A percentile compares a stretch with the other conserved stretches of the same genome.
phyloP scores from a whole-genome alignment of 345 rosid genomes.

The Syzygium aromaticum region DNA sequence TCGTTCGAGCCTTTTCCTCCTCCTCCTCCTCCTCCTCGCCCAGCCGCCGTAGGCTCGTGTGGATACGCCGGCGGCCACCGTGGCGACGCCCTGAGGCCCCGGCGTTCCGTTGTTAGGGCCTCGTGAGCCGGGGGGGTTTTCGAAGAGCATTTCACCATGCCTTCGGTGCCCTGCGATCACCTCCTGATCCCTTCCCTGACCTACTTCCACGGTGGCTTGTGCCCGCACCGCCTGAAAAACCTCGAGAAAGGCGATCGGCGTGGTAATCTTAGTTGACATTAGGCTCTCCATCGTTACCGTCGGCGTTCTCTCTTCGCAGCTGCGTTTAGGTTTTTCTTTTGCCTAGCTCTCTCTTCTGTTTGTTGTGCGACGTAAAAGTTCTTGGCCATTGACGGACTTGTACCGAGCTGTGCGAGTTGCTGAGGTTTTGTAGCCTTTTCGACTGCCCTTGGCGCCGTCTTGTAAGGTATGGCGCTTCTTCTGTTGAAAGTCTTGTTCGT shows the following conservation, averaged over 20 bases:
- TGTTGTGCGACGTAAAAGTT: not conserved
- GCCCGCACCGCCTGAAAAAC: constrained; percentile 74
- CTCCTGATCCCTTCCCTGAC: constrained; percentile 37
- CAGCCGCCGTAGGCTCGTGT: not conserved
- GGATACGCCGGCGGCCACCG: not conserved
- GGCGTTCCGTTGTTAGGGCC: not conserved
- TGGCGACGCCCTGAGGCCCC: not conserved
- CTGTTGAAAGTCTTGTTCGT: not conserved
- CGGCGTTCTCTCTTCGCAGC: not conserved
- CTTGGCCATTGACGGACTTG: not conserved
- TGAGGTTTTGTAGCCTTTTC: not conserved
- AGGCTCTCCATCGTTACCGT: not conserved
- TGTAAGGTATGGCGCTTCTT: not conserved
- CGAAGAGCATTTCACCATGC: constrained; percentile 80
- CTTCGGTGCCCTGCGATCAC: constrained; percentile 53
- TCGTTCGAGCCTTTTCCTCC: not conserved
- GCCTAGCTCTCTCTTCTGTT: not conserved
- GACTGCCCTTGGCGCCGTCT: not conserved
- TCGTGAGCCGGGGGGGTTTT: constrained; percentile 34
- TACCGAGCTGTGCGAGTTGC: not conserved
- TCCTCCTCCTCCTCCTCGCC: not conserved
- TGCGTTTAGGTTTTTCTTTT: not conserved
- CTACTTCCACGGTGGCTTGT: constrained; percentile 46
- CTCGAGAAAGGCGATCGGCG: constrained; percentile 91
- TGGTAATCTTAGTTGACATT: constrained; percentile 91